Conservation (phyloP, 140 eudicot species). For the Erigeron philadelphicus region DNA sequence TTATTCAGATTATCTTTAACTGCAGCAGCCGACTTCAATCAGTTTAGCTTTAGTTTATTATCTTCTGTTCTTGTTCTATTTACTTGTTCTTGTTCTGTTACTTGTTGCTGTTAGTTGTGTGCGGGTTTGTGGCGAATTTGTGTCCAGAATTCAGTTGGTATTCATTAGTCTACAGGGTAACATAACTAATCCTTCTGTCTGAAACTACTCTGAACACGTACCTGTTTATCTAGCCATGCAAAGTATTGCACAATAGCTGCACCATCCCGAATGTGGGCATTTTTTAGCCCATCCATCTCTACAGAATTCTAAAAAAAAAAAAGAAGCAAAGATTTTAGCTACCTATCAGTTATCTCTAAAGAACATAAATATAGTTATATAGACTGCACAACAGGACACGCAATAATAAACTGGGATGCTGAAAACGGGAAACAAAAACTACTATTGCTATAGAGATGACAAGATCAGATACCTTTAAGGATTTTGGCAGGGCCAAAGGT, state of each 20-base stretch:
- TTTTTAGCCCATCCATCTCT: conserved; percentile 86
- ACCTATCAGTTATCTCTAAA: conserved; percentile 11
- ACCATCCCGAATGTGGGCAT: conserved; percentile 92
- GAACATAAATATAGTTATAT: background rate
- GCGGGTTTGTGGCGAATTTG: too few species aligned
- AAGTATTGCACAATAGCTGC: conserved; percentile 96
- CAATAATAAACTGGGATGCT: background rate
- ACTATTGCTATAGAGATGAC: background rate
- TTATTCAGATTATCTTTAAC: too few species aligned
- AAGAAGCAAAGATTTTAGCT: background rate
- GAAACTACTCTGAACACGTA: conserved; percentile 16
- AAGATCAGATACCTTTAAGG: conserved; percentile 58
- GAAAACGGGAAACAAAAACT: background rate
- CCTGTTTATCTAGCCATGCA: conserved; percentile 98
- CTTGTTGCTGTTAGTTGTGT: too few species aligned
- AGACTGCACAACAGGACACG: background rate
- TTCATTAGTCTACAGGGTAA: background rate
- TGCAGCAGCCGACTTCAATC: too few species aligned
- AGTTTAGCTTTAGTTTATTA: too few species aligned
- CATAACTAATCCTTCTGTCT: background rate
- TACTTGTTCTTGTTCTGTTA: too few species aligned
- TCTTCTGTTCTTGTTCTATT: too few species aligned
- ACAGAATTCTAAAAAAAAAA: conserved; percentile 56
- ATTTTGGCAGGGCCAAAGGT: conserved; percentile 88
- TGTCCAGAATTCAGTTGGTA: too few species aligned